Percentiles rank a stretch among this genome's conserved stretches.
These are phyloP conservation scores for Xylaria grammica DNA, from an alignment of 495 filamentous ascomycete species.

Conservation along the genomic window DNA sequence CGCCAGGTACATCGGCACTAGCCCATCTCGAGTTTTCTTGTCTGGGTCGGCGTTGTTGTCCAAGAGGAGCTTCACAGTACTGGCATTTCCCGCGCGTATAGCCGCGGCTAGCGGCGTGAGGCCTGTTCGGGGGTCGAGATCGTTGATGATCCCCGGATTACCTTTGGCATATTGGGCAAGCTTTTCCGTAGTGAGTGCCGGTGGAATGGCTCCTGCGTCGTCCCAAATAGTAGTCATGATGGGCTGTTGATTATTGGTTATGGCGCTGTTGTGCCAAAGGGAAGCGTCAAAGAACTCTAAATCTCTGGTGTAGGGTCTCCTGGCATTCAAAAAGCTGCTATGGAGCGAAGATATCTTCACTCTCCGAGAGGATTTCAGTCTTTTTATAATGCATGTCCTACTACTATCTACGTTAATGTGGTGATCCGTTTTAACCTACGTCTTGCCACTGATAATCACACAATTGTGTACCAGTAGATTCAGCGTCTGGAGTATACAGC, in stretches of 20 bases:
- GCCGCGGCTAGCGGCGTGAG: slow-evolving; percentile 21
- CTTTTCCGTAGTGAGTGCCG: slow-evolving; percentile 12
- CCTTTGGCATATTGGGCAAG: slow-evolving; percentile 15
- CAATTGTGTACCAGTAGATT: too few relatives aligned
- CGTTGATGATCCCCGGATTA: slow-evolving; percentile 13
- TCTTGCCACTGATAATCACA: not conserved
- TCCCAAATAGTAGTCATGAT: slow-evolving; percentile 22
- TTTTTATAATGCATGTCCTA: not conserved
- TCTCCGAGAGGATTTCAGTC: not conserved
- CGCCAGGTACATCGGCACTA: slow-evolving; percentile 16
- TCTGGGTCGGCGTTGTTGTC: slow-evolving; percentile 24
- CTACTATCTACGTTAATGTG: not conserved
- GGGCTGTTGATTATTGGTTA: too few relatives aligned
- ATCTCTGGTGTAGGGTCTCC: not conserved
- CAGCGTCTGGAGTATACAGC: too few relatives aligned
- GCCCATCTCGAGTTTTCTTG: slow-evolving; percentile 18
- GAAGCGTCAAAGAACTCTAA: not conserved
- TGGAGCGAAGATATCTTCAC: not conserved
- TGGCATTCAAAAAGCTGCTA: not conserved
- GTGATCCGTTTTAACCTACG: not conserved
- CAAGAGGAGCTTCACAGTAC: slow-evolving; percentile 22
- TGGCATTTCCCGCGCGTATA: slow-evolving; percentile 18
- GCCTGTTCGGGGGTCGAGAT: slow-evolving; percentile 13
- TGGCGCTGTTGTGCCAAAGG: not conserved
- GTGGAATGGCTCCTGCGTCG: slow-evolving; percentile 22